Conservation (phyloP, 2,329 filamentous ascomycete species). For the Rhynchosporium secalis region DNA sequence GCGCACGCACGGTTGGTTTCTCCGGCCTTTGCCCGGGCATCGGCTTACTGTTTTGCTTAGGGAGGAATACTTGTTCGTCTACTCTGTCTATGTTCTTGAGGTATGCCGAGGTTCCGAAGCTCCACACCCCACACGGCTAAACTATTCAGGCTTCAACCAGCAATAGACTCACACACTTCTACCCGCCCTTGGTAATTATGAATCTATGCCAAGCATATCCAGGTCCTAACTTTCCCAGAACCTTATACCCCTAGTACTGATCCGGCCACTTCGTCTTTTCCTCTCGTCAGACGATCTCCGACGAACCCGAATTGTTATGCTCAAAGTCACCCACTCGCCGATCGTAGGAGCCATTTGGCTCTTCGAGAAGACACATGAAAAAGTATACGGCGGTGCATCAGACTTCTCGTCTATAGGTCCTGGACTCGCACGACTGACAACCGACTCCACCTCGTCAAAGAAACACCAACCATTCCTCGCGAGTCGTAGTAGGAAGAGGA, state of each 20-base stretch:
- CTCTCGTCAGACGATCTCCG: constrained; percentile 66
- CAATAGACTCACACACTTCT: constrained; percentile 69
- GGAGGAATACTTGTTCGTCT: constrained; percentile 80
- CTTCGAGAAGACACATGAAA: constrained; percentile 47
- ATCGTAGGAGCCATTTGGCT: constrained; percentile 65
- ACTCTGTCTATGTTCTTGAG: constrained; percentile 63
- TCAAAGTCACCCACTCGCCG: constrained; percentile 64
- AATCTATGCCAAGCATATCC: constrained; percentile 30
- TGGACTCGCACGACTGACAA: constrained; percentile 14
- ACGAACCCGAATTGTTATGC: constrained; percentile 58
- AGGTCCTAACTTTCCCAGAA: constrained; percentile 51
- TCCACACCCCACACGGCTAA: constrained; percentile 5
- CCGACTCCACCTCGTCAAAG: constrained; percentile 14
- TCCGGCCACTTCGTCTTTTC: constrained; percentile 71
- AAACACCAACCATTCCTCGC: constrained; percentile 31
- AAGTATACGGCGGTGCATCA: constrained; percentile 24
- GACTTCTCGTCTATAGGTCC: constrained; percentile 30
- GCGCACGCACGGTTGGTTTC: constrained; percentile 48
- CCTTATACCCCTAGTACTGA: constrained; percentile 68
- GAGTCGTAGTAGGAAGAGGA: constrained; percentile 24
- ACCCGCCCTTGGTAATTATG: constrained; percentile 55
- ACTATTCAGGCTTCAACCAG: constrained; percentile 59
- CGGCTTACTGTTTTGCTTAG: constrained; percentile 34
- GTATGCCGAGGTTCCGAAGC: constrained; percentile 13
- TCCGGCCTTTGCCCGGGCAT: too few species aligned